phyloP scores from a whole-genome alignment of 192 early-diverging fungal genomes.

The Umbelopsis isabellina region DNA sequence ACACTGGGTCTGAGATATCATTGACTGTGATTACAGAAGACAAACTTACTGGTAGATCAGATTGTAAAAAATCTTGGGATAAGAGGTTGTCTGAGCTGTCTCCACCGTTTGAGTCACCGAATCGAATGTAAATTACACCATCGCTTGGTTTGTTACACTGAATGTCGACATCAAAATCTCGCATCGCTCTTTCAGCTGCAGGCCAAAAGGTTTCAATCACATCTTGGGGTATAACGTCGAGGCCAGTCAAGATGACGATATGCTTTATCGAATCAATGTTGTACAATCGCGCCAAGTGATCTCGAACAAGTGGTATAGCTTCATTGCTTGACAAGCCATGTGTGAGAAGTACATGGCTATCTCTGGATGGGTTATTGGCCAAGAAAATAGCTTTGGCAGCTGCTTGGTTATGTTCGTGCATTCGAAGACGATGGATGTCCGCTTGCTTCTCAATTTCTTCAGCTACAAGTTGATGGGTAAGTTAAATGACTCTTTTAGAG shows the following conservation, averaged over 20 bases:
- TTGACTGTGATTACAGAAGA: too few species aligned
- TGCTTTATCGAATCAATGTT: constrained; percentile 19
- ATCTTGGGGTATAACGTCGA: neutral
- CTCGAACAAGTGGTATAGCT: constrained; percentile 12
- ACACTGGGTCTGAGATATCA: too few species aligned
- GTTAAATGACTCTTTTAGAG: neutral
- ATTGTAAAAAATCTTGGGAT: neutral
- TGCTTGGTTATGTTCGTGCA: constrained; percentile 11
- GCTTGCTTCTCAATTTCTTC: constrained; percentile 4
- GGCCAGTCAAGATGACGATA: constrained; percentile 7
- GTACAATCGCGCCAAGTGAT: constrained; percentile 4
- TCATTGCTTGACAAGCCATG: constrained; percentile 5
- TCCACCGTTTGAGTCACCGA: constrained; percentile 4
- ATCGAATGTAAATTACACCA: constrained; percentile 9
- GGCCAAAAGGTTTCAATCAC: constrained; percentile 1
- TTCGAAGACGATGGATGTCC: constrained; percentile 12
- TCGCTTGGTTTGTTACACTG: constrained; percentile 15
- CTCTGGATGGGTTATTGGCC: constrained; percentile 12
- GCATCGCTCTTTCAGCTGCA: constrained; percentile 4
- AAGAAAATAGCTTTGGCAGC: constrained; percentile 7
- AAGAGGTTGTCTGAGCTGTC: neutral
- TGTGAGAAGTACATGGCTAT: constrained; percentile 1
- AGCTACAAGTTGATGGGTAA: neutral
- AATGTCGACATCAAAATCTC: constrained; percentile 16
- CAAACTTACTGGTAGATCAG: constrained; percentile 3